These are phyloP conservation scores for Bromus sterilis DNA, from an alignment of 176 grass and related monocot species.

Conservation along the genomic window DNA sequence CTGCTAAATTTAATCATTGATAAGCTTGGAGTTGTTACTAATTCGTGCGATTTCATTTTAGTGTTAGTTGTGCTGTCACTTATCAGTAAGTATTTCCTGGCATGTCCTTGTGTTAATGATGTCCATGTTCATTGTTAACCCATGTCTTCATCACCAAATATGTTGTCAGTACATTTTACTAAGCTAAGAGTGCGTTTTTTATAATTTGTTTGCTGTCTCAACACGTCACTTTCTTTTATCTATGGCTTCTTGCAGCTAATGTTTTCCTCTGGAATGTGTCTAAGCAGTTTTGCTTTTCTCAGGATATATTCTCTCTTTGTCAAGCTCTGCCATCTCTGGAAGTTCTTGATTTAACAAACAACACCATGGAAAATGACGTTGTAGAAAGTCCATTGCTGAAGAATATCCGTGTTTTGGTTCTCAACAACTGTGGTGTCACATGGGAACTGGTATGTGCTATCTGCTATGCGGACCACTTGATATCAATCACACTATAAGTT, in stretches of 20 bases:
- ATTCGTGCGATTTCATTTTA: background rate
- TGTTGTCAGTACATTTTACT: background rate
- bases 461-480: background rate
- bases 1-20: background rate
- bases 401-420: constrained; percentile 65
- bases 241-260: background rate
- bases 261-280: background rate
- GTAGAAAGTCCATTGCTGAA: constrained; percentile 36
- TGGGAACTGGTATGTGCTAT: constrained; percentile 85
- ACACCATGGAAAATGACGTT: constrained; percentile 61
- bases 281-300: constrained; percentile 11
- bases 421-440: constrained; percentile 65
- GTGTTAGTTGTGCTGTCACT: background rate
- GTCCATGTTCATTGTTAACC: background rate
- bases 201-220: background rate
- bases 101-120: background rate
- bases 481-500: background rate
- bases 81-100: background rate
- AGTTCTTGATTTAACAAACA: constrained; percentile 90
- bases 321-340: constrained; percentile 68
- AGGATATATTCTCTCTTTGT: constrained; percentile 81
- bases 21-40: background rate
- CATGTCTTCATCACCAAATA: background rate
- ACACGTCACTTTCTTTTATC: background rate
- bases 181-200: background rate